Conservation (phyloP, 306 rosid genomes). For the Spatholobus suberectus region DNA sequence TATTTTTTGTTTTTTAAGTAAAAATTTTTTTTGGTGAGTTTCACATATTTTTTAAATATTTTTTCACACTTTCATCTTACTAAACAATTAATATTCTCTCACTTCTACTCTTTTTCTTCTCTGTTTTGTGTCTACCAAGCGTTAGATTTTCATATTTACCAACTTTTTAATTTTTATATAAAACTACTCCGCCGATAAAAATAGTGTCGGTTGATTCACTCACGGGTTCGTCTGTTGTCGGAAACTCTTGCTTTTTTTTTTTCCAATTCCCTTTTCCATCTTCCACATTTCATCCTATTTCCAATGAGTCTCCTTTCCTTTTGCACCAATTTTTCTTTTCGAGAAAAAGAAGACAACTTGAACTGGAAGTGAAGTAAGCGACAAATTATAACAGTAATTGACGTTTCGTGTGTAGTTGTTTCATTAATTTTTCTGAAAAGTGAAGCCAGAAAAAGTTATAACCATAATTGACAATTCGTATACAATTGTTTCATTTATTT, state of each 20-base stretch:
- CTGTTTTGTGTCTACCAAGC: too few species aligned
- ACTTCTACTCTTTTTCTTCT: too few species aligned
- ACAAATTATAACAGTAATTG: background rate
- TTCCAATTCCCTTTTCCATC: background rate
- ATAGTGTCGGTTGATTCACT: slow-evolving; percentile 31
- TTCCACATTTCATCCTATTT: background rate
- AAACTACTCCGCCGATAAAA: background rate
- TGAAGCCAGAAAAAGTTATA: background rate
- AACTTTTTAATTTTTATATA: background rate
- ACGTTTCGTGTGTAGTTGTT: background rate
- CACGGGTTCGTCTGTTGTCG: slow-evolving; percentile 20
- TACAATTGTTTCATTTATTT: background rate
- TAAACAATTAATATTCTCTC: too few species aligned
- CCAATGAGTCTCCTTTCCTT: background rate
- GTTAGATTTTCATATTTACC: too few species aligned
- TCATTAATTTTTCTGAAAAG: slow-evolving; percentile 6
- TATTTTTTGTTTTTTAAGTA: too few species aligned
- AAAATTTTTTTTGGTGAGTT: too few species aligned
- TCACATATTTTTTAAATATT: too few species aligned
- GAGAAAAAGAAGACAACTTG: background rate
- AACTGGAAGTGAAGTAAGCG: slow-evolving; percentile 25
- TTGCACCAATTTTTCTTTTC: background rate
- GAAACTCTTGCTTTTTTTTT: background rate
- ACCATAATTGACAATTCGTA: background rate
- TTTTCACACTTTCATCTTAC: too few species aligned